Percentiles rank a stretch among this genome's conserved stretches.
phyloP scores from a whole-genome alignment of 2,329 filamentous ascomycete genomes.

The Moelleriella libera region DNA sequence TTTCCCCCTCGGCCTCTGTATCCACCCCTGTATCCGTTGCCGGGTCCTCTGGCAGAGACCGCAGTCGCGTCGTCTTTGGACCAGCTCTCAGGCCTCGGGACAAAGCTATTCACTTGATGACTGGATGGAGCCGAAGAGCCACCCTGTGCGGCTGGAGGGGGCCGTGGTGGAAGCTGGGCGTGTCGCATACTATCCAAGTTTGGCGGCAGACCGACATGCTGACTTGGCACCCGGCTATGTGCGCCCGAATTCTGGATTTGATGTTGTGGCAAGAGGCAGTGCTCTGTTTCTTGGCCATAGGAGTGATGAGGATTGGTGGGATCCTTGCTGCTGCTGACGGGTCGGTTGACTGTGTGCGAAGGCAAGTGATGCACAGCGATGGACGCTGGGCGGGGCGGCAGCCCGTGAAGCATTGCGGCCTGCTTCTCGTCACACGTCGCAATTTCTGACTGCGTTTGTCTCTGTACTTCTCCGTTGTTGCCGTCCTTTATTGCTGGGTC shows the following conservation, averaged over 20 bases:
- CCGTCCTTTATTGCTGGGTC: conserved; percentile 1
- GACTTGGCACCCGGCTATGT: not conserved
- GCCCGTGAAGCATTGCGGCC: not conserved
- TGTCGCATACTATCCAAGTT: not conserved
- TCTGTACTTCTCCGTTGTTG: not conserved
- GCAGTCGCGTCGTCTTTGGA: not conserved
- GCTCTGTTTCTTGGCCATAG: not conserved
- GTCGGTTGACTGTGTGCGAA: not conserved
- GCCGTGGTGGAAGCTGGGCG: not conserved
- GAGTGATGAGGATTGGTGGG: not conserved
- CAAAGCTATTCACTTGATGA: not conserved
- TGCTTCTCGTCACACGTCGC: not conserved
- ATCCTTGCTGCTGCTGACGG: not conserved
- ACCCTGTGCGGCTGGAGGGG: not conserved
- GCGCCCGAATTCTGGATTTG: not conserved
- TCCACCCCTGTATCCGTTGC: not conserved
- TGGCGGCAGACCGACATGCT: not conserved
- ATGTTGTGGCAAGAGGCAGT: not conserved
- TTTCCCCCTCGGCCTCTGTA: not conserved
- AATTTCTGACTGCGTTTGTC: not conserved
- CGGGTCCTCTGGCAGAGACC: not conserved
- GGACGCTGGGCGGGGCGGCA: not conserved
- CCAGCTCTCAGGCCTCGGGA: not conserved
- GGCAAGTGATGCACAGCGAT: not conserved
- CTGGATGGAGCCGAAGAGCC: not conserved